Conservation (phyloP, 345 rosid genomes). For the Populus simonii region DNA sequence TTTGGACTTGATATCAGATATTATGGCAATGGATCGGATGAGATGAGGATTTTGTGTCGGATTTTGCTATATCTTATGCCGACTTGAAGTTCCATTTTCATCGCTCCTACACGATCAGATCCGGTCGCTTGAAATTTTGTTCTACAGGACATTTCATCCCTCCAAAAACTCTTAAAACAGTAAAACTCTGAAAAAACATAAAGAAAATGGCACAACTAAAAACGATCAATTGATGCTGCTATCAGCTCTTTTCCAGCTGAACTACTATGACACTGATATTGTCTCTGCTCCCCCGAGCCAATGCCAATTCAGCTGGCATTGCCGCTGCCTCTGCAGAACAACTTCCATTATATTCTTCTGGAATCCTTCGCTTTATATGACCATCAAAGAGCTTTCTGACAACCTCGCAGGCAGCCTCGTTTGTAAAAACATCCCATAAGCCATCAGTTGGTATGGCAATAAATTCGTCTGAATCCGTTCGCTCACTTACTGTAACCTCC, state of each 20-base stretch:
- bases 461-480: constrained; percentile 27
- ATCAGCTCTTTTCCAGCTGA: constrained; percentile 16
- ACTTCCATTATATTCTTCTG: constrained; percentile 3
- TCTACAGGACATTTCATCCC: too few species aligned
- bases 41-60: too few species aligned
- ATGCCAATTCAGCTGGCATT: constrained; percentile 31
- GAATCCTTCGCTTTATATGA: not conserved
- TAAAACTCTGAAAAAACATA: not conserved
- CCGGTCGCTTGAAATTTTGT: too few species aligned
- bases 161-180: not conserved
- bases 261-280: constrained; percentile 41
- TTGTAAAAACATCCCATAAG: constrained; percentile 42
- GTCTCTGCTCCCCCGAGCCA: constrained; percentile 40
- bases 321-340: constrained; percentile 27
- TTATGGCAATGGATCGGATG: too few species aligned
- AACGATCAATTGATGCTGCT: not conserved
- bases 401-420: constrained; percentile 35
- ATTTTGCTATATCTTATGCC: too few species aligned
- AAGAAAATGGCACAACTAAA: not conserved
- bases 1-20: not conserved
- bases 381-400: constrained; percentile 23
- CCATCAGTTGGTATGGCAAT: constrained; percentile 36
- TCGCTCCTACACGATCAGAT: too few species aligned
- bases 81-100: too few species aligned
- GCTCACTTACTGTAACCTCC: constrained; percentile 25